A percentile compares a stretch with the other conserved stretches of the same genome.
These are phyloP conservation scores for Myriosclerotinia scirpicola DNA, from an alignment of 2,329 filamentous ascomycete genomes.

Conservation along the genomic window DNA sequence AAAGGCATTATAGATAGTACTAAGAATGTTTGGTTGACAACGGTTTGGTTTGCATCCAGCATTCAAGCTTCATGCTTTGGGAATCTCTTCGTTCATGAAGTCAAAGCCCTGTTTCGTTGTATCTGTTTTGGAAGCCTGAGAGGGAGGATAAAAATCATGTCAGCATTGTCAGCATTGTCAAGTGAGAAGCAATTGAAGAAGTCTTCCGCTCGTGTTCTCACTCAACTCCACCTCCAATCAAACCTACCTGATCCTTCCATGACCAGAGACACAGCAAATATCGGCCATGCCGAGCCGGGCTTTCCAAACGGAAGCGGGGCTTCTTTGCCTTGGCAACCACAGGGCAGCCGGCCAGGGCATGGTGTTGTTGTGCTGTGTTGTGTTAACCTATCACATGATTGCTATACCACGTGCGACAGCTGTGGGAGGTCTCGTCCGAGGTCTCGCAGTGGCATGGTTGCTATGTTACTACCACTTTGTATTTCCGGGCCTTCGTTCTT, in stretches of 20 bases:
- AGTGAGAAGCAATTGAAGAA: neutral
- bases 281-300: slow-evolving; percentile 7
- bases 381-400: slow-evolving; percentile 14
- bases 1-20: neutral
- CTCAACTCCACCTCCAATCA: slow-evolving; percentile 12
- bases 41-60: neutral
- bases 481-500: slow-evolving; percentile 6
- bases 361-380: neutral
- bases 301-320: neutral
- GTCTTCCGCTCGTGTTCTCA: neutral
- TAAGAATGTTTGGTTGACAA: neutral
- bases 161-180: neutral
- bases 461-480: slow-evolving; percentile 8
- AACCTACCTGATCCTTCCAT: neutral
- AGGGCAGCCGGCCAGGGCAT: neutral
- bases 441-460: slow-evolving; percentile 11
- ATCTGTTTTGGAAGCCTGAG: too few species aligned
- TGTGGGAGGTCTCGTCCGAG: neutral
- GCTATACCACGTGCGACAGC: slow-evolving; percentile 11
- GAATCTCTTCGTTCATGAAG: neutral
- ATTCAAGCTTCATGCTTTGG: neutral
- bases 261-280: neutral
- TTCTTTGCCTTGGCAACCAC: slow-evolving; percentile 6
- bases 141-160: neutral
- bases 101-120: neutral